phyloP scores from a whole-genome alignment of 2,329 filamentous ascomycete species.

The Penicillium sp. region DNA sequence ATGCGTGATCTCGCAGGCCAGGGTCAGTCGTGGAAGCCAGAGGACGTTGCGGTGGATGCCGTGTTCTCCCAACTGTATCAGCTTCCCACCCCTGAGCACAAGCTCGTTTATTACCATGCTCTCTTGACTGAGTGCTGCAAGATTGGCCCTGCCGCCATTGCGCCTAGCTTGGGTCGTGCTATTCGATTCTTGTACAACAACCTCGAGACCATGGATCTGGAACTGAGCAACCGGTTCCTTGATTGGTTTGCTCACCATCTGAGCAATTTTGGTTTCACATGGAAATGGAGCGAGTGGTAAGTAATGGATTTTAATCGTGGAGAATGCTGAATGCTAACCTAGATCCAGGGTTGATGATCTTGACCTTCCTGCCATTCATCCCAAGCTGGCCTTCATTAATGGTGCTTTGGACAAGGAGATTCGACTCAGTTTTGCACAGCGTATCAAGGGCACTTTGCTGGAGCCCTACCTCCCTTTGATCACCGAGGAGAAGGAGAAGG shows the following conservation, averaged over 20 bases:
- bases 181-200: constrained; percentile 90
- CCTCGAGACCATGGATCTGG: constrained; percentile 78
- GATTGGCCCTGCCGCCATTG: constrained; percentile 92
- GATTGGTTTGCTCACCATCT: constrained; percentile 98
- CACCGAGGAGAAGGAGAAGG: constrained; percentile 83
- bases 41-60: constrained; percentile 95
- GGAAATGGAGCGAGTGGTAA: constrained; percentile 98
- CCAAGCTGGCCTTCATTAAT: constrained; percentile 89
- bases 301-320: constrained; percentile 21
- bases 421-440: constrained; percentile 89
- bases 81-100: constrained; percentile 83
- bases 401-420: constrained; percentile 96
- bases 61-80: constrained; percentile 95
- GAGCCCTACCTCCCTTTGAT: constrained; percentile 80
- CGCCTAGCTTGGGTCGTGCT: constrained; percentile 86
- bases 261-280: constrained; percentile 98
- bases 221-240: constrained; percentile 82
- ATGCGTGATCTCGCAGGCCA: constrained; percentile 66
- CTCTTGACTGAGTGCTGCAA: constrained; percentile 95
- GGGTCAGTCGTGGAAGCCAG: constrained; percentile 88
- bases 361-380: constrained; percentile 71
- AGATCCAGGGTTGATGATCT: constrained; percentile 71
- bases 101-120: constrained; percentile 94
- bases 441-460: constrained; percentile 90
- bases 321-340: constrained; percentile 18